A percentile compares a stretch with the other conserved stretches of the same genome.
phyloP scores from a whole-genome alignment of 345 rosid genomes.

The Litchi chinensis region DNA sequence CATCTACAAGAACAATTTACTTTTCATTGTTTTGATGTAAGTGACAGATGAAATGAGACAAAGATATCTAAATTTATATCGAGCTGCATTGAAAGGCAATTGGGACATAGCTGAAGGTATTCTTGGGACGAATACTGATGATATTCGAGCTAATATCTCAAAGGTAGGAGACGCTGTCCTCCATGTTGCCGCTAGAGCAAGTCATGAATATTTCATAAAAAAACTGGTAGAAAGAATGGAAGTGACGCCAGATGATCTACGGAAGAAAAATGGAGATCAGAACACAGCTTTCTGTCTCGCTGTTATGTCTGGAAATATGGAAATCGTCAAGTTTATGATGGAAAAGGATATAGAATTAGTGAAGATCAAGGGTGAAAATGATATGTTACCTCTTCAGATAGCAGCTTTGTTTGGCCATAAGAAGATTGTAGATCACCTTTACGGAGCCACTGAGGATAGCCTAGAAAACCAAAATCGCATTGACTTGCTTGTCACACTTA shows the following conservation, averaged over 20 bases:
- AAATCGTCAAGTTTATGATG: conserved; percentile 10
- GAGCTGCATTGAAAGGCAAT: conserved; percentile 16
- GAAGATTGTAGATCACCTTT: conserved; percentile 10
- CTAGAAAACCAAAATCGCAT: background rate
- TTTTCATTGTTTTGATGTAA: background rate
- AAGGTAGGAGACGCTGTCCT: conserved; percentile 14
- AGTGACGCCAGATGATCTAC: background rate
- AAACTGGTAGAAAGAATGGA: background rate
- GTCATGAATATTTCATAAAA: background rate
- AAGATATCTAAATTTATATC: background rate
- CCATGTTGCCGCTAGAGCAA: conserved; percentile 17
- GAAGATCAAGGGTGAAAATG: background rate
- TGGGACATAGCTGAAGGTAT: background rate
- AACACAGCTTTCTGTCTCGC: conserved; percentile 18
- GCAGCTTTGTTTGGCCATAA: conserved; percentile 21
- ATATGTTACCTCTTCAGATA: background rate
- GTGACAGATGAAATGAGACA: conserved; percentile 9
- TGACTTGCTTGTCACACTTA: background rate
- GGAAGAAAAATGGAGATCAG: background rate
- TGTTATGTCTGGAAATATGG: conserved; percentile 8
- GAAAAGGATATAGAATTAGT: background rate
- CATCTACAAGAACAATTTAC: too few species aligned
- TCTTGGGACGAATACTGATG: background rate
- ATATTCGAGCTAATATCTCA: background rate
- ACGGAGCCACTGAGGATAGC: background rate